Conservation (phyloP, 768 basidiomycete species). For the Leccinum subgranulosum region DNA sequence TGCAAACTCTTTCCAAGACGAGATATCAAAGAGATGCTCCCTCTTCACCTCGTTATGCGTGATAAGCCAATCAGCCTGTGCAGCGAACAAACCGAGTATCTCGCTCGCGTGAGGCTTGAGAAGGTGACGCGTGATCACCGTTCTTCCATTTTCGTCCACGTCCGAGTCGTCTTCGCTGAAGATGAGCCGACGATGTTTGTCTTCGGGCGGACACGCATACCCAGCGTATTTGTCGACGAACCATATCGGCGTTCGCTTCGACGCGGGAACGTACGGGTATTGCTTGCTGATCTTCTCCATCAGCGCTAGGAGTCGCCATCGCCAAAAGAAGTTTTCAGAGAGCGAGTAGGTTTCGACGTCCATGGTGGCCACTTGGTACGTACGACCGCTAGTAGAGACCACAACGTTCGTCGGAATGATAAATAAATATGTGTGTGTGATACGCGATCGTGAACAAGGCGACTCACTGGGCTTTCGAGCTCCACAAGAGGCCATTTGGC, state of each 20-base stretch:
- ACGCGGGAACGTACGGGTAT: conserved; percentile 32
- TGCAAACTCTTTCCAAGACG: conserved; percentile 49
- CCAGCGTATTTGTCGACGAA: conserved; percentile 41
- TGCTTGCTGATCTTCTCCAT: conserved; percentile 43
- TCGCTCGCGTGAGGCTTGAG: conserved; percentile 51
- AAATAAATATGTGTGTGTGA: background rate
- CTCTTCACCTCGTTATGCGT: conserved; percentile 40
- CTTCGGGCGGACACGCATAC: conserved; percentile 26
- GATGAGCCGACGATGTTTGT: conserved; percentile 34
- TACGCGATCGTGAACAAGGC: background rate
- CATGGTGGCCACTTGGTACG: conserved; percentile 45
- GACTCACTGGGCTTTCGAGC: conserved; percentile 29
- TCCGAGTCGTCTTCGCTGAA: conserved; percentile 32
- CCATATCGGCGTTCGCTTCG: conserved; percentile 48
- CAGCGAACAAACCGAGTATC: conserved; percentile 48
- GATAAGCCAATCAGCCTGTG: conserved; percentile 58
- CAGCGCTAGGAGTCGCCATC: conserved; percentile 46
- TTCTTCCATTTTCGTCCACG: conserved; percentile 27
- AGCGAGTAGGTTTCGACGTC: conserved; percentile 39
- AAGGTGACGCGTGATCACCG: conserved; percentile 37
- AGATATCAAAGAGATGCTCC: conserved; percentile 38
- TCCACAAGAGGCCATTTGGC: conserved; percentile 33
- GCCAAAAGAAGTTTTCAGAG: conserved; percentile 50
- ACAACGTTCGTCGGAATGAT: background rate
- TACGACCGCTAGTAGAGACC: conserved; percentile 34